Base-by-base conservation (phyloP, 2,329 filamentous ascomycete species). In the Beauveria pseudobassiana region DNA sequence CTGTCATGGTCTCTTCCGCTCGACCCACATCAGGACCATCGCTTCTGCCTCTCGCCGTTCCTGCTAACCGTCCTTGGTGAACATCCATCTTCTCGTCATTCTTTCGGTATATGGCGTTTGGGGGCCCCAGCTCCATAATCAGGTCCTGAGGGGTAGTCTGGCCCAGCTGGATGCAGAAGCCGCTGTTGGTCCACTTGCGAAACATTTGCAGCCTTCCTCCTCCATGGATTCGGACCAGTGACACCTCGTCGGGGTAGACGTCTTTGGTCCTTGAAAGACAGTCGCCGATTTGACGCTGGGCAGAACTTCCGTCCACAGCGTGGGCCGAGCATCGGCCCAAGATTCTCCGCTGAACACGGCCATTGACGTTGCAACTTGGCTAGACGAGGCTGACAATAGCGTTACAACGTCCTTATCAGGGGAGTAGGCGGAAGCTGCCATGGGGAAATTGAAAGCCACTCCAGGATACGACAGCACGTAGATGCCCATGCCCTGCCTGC, bases 391-490 rank as follows among this genome's bases (percentile, higher is more conserved):
- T 0, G 91, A 92, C 18, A 98, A 82, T 43, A 97, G 77, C 0
- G 91, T 88, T 34, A 97, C 92, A 64, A 96, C 92, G 70, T 98
- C 93, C 69, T 87, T 87, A 55, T 79, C 76, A 1, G 87, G 82
- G 3, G 89, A 90, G 80, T 91, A 97, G 24, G 87, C 84, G 1
- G 88, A 86, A 62, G 84, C 78, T 55, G 87, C 82, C 34, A 98
- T 79, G 0, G 91, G 87, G 66, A 99, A 99, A 43, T 89, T 93
- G 72, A 98, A 97, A 0, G 93, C 91, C 34, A 99, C 87, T 0
- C 95, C 95, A 1, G 93, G 93, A 75, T 97, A 99, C 1, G 93
- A 98, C 40, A 99, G 79, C 40, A 96, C 87, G 71, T 98, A 99
- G 24, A 86, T 89, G 18, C 93, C 93, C 63, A 81, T 77, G 18